A percentile compares a stretch with the other conserved stretches of the same genome.
Conservation (phyloP, 306 rosid species). For the Rosa rugosa region DNA sequence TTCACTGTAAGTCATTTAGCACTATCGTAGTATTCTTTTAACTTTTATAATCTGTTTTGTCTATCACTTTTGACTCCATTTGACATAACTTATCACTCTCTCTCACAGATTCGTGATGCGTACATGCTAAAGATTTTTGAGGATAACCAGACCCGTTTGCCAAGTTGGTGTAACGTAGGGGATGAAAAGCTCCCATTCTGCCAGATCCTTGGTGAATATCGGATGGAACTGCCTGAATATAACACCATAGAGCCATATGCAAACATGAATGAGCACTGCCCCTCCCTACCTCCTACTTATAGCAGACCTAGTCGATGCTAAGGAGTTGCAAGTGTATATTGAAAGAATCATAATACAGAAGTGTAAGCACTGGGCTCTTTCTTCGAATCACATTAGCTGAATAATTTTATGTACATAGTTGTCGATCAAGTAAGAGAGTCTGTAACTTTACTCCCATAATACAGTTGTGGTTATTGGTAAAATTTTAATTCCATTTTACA, state of each 20-base stretch:
- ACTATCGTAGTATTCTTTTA: not conserved
- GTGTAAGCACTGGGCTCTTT: not conserved
- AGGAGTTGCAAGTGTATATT: constrained; percentile 6
- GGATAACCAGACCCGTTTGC: constrained; percentile 75
- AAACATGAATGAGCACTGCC: constrained; percentile 93
- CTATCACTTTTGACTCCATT: not conserved
- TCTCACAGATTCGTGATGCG: constrained; percentile 85
- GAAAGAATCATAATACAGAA: not conserved
- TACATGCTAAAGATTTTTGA: constrained; percentile 84
- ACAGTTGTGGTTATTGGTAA: not conserved
- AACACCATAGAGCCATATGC: constrained; percentile 79
- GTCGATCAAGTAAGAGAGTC: not conserved
- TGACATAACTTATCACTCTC: constrained; percentile 10
- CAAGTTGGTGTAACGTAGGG: constrained; percentile 80
- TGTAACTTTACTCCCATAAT: not conserved
- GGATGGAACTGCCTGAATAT: constrained; percentile 88
- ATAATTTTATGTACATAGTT: constrained; percentile 17
- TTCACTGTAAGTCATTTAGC: constrained; percentile 68
- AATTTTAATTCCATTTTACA: not conserved
- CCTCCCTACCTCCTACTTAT: constrained; percentile 81
- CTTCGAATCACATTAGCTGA: not conserved
- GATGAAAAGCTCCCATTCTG: constrained; percentile 70
- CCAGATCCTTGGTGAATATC: constrained; percentile 94
- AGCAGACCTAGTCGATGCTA: constrained; percentile 65
- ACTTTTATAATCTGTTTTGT: not conserved